A percentile compares a stretch with the other conserved stretches of the same genome.
Conservation (phyloP, 2,329 filamentous ascomycete species). For the Ilyonectria destructans region DNA sequence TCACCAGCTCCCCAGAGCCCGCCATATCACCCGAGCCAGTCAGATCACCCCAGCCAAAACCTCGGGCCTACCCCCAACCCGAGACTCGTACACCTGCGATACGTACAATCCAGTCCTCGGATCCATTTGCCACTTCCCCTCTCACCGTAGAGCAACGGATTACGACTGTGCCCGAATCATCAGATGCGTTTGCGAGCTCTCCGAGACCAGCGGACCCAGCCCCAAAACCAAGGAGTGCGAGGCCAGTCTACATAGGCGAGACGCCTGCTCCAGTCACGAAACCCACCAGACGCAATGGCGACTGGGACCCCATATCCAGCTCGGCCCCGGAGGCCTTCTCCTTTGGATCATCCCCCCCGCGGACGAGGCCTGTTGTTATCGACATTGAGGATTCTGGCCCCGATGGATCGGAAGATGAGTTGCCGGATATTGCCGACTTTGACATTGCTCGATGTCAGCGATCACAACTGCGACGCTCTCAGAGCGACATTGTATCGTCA, state of each 20-base stretch:
- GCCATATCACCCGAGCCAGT: slow-evolving; percentile 6
- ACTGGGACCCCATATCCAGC: slow-evolving; percentile 70
- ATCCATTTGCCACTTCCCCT: slow-evolving; percentile 58
- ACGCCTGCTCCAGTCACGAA: slow-evolving; percentile 18
- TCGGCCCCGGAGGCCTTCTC: slow-evolving; percentile 62
- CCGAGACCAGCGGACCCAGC: slow-evolving; percentile 9
- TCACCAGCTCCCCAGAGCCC: slow-evolving; percentile 55
- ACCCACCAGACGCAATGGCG: slow-evolving; percentile 34
- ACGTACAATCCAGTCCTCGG: slow-evolving; percentile 37
- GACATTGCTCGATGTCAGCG: slow-evolving; percentile 53
- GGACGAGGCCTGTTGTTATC: slow-evolving; percentile 50
- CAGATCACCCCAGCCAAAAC: slow-evolving; percentile 10
- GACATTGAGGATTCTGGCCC: slow-evolving; percentile 56
- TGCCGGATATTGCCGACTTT: slow-evolving; percentile 65
- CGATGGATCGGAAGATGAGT: slow-evolving; percentile 60
- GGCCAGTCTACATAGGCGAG: slow-evolving; percentile 25
- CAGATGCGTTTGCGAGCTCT: slow-evolving; percentile 45
- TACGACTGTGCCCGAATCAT: slow-evolving; percentile 31
- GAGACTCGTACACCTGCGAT: neutral
- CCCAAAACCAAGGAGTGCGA: neutral
- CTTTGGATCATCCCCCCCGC: slow-evolving; percentile 40
- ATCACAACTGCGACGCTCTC: slow-evolving; percentile 50
- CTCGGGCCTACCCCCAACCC: neutral
- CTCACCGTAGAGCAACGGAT: slow-evolving; percentile 20
- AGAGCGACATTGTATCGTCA: slow-evolving; percentile 50